A percentile compares a stretch with the other conserved stretches of the same genome.
Conservation (phyloP, 148 eudicot species). For the Vaccinium macrocarpon region DNA sequence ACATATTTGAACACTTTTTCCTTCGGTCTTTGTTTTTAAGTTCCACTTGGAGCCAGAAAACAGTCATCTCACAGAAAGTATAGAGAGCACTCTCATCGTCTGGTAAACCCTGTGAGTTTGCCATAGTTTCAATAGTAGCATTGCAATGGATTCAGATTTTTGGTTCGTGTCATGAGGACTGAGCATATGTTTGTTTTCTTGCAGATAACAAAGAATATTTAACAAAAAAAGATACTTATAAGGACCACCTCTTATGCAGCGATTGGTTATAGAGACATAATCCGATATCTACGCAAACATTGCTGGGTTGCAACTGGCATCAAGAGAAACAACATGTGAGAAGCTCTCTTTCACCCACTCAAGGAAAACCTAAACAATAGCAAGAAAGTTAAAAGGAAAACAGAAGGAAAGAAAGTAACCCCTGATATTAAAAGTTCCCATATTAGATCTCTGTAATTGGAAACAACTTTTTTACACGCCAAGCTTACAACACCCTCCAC, state of each 20-base stretch:
- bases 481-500: constrained; percentile 57
- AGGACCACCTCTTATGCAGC: constrained; percentile 19
- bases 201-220: background rate
- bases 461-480: constrained; percentile 53
- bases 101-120: constrained; percentile 7
- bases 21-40: constrained; percentile 24
- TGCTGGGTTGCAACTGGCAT: constrained; percentile 33
- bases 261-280: constrained; percentile 24
- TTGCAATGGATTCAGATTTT: constrained; percentile 14
- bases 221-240: background rate
- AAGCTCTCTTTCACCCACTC: background rate
- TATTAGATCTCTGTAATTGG: constrained; percentile 38
- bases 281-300: constrained; percentile 24
- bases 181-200: background rate
- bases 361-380: background rate
- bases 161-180: background rate
- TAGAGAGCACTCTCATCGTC: constrained; percentile 22
- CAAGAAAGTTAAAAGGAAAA: background rate
- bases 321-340: constrained; percentile 1
- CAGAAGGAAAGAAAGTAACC: constrained; percentile 25
- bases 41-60: constrained; percentile 32
- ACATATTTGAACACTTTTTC: constrained; percentile 25
- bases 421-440: constrained; percentile 52
- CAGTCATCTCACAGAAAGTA: constrained; percentile 37
- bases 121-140: constrained; percentile 5